A percentile compares a stretch with the other conserved stretches of the same genome.
phyloP scores from a whole-genome alignment of 75 land plant genomes.

The Isoetes taiwanensis region DNA sequence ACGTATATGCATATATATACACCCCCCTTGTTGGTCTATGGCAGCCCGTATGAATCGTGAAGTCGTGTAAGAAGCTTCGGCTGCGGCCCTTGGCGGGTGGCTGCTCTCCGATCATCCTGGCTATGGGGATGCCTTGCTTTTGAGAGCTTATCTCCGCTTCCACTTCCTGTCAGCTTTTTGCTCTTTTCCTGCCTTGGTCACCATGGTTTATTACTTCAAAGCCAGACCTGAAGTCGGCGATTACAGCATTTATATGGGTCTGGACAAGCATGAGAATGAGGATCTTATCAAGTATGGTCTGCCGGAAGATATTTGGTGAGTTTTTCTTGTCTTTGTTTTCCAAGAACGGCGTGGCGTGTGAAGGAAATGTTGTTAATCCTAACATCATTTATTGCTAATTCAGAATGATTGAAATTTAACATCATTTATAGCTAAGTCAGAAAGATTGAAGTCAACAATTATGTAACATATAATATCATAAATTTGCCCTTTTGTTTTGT shows the following conservation, averaged over 20 bases:
- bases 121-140: too few relatives aligned
- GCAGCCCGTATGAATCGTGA: too few relatives aligned
- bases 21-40: too few relatives aligned
- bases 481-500: not conserved
- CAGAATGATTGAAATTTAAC: not conserved
- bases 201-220: constrained; percentile 97
- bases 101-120: too few relatives aligned
- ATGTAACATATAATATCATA: not conserved
- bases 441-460: not conserved
- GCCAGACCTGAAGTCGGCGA: constrained; percentile 93
- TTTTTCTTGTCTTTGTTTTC: not conserved
- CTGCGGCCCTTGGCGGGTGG: too few relatives aligned
- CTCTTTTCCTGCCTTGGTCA: too few relatives aligned
- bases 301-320: constrained; percentile 96
- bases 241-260: constrained; percentile 94
- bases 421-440: not conserved
- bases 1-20: too few relatives aligned
- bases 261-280: constrained; percentile 97
- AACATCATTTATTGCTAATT: too few relatives aligned
- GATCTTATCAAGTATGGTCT: constrained; percentile 98
- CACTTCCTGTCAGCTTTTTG: too few relatives aligned
- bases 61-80: too few relatives aligned
- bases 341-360: not conserved
- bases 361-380: too few relatives aligned
- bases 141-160: too few relatives aligned